Base-by-base conservation (phyloP, 257 asterid genomes). In the Lavandula angustifolia region DNA sequence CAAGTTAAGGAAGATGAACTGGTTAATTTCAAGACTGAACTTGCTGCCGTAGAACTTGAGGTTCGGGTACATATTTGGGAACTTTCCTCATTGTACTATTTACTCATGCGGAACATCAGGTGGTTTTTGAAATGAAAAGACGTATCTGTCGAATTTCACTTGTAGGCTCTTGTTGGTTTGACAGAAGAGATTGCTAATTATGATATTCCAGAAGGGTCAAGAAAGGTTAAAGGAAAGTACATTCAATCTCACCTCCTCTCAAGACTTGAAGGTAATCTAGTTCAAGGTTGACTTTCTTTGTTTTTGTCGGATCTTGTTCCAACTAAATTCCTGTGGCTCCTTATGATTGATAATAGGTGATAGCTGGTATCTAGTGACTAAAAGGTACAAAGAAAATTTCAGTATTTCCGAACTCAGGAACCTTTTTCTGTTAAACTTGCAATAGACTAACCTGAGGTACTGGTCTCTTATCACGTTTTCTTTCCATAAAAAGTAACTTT, bases 191-290 rank as follows among this genome's bases (percentile, higher is more conserved):
- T 94, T 51, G 79, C 87, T 60, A 81, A 75, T 22, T 75, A 78
- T 71, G 66, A 70, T 40, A 81, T 94, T 74, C 92, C 99, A 12
- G 56, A 64, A 57, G 95, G 95, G 62, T 86, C 97, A 6, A 82
- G 95, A 75, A 90, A 84, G 83, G 86, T 94, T 49, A 84, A 84
- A 38, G 97, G 99, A 44, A 94, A 76, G 70, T 90, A 84, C 63
- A 76, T 90, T 73, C 97, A 94, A 73, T 87, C 95, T 60, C 91
- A 79, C 82, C 92, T 94, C 22, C 81, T 82, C 32, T 67, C 85
- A 35, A 82, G 87, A 47, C 81, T 94, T 33, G 60, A 80, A 83
- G 95, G 99, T 94, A 76, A 9, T 11, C 35, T 18, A 16, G 32
- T 41, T 58, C 6, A 35, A 56, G n/a, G 9, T 59, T 41, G 9